phyloP scores from a whole-genome alignment of 495 filamentous ascomycete genomes.

The Filosporella fistucella region DNA sequence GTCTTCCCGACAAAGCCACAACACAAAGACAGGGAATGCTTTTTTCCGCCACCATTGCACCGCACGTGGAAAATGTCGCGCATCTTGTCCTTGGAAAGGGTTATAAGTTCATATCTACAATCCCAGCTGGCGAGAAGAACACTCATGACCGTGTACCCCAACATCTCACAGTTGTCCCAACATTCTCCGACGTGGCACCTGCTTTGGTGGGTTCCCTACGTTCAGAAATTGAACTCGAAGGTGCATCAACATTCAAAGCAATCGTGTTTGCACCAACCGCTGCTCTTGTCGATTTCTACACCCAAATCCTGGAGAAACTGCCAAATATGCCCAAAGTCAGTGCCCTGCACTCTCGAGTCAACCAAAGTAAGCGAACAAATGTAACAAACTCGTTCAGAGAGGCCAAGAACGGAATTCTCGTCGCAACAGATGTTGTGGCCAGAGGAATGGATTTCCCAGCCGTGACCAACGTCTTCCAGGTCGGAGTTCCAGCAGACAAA shows the following conservation, averaged over 20 bases:
- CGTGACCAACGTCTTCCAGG: conserved; percentile 68
- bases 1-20: conserved; percentile 48
- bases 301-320: conserved; percentile 40
- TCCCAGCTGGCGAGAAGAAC: conserved; percentile 53
- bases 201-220: conserved; percentile 42
- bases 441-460: conserved; percentile 75
- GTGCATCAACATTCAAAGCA: conserved; percentile 45
- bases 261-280: conserved; percentile 69
- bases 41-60: conserved; percentile 65
- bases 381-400: conserved; percentile 59
- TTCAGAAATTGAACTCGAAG: conserved; percentile 34
- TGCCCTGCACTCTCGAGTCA: conserved; percentile 58
- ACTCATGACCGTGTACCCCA: conserved; percentile 61
- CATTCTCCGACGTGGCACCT: conserved; percentile 47
- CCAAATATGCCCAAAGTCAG: conserved; percentile 41
- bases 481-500: conserved; percentile 54
- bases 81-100: conserved; percentile 48
- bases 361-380: conserved; percentile 49
- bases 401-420: conserved; percentile 48
- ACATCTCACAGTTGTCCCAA: conserved; percentile 50
- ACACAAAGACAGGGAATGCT: conserved; percentile 64
- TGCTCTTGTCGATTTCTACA: conserved; percentile 53
- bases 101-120: conserved; percentile 58
- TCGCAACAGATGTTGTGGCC: conserved; percentile 68
- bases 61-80: conserved; percentile 57